Evolutionary conservation across 164 flowering plant genomes (phyloP), one percentile per base, ranked within the genome.

Genomic region (Piper longum): DNA sequence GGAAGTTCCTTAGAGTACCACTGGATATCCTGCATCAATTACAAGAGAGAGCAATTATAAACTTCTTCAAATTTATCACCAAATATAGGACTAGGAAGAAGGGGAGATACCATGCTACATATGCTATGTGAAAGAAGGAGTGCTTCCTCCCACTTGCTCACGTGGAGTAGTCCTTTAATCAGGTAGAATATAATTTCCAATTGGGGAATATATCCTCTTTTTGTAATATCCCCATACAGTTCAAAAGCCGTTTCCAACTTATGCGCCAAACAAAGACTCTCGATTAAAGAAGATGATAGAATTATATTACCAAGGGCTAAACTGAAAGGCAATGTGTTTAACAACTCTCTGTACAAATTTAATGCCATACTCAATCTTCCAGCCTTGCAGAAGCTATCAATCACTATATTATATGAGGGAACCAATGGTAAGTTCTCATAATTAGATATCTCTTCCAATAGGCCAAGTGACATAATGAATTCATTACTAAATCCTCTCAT

Each of bases 401-500:
- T 80, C 52, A 92, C 66, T 67, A 85, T 60, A 67, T 70, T 74
- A 74, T 89, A 92, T 59, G 77, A 81, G 9, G 91, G 83, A 69
- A 77, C 42, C 63, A 89, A 44, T 6, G 98, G 88, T 36, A 67
- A 72, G 41, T 75, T 56, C 62, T 75, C 75, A 61, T 63, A 65
- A 57, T 70, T 71, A 57, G 75, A 67, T 60, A 89, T 74, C 68
- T 81, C 91, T 70, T 81, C 80, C 59, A 92, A 66, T 18, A 92
- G 81, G 41, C 83, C 91, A 74, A 82, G 84, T 57, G 93, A 86
- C 56, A 43, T 56, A 56, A 89, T 42, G 67, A 86, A 89, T 64
- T 89, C 88, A 71, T 73, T 73, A 61, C 66, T 89, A 69, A 87
- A 92, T 57, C 98, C 96, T 73, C 87, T 88, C 75, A 89, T 81